A percentile compares a stretch with the other conserved stretches of the same genome.
Evolutionary conservation across 345 rosid species (phyloP).

Genomic region (Citrus cavaleriei): DNA sequence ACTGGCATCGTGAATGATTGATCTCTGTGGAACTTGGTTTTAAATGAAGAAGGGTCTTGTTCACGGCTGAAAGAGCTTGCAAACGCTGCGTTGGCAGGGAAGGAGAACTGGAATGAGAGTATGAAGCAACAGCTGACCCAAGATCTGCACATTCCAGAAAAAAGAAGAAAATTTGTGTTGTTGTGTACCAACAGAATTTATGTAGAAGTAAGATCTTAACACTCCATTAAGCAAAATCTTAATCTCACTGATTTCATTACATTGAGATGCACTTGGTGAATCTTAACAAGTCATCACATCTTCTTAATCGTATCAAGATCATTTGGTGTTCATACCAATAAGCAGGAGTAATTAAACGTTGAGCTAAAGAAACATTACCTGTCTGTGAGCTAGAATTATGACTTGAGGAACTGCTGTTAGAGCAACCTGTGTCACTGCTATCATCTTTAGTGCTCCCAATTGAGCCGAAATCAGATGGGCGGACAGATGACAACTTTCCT

Average conservation of each 20-base stretch:
- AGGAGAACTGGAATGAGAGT: slow-evolving; percentile 38
- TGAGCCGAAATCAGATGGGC: slow-evolving; percentile 65
- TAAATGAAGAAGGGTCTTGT: slow-evolving; percentile 37
- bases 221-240: neutral
- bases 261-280: neutral
- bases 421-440: slow-evolving; percentile 38
- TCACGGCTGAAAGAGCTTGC: slow-evolving; percentile 61
- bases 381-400: slow-evolving; percentile 33
- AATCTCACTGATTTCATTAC: neutral
- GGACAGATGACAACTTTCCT: slow-evolving; percentile 69
- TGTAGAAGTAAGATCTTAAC: neutral
- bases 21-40: slow-evolving; percentile 34
- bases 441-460: slow-evolving; percentile 45
- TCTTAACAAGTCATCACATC: neutral
- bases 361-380: slow-evolving; percentile 31
- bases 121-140: slow-evolving; percentile 36
- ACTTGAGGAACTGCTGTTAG: slow-evolving; percentile 40
- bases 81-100: slow-evolving; percentile 53
- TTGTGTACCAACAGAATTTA: neutral
- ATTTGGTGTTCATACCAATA: neutral
- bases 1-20: slow-evolving; percentile 38
- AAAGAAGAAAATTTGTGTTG: neutral
- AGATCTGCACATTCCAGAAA: slow-evolving; percentile 30
- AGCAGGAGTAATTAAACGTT: neutral
- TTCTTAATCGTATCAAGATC: neutral